A percentile compares a stretch with the other conserved stretches of the same genome.
Conservation (phyloP, 257 asterid species). For the Verbena officinalis region DNA sequence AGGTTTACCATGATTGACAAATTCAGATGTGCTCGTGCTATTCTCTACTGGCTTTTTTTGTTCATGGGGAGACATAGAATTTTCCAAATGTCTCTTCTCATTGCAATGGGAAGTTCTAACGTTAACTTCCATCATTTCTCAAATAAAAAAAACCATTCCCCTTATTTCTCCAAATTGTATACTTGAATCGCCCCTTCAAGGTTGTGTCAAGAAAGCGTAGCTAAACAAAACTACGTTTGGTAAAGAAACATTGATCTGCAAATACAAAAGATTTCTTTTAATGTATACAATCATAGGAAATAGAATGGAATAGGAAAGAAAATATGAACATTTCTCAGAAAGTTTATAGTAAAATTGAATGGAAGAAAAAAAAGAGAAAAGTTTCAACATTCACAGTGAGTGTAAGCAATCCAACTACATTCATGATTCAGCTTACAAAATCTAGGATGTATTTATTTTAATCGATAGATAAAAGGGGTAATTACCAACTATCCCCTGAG, state of each 20-base stretch:
- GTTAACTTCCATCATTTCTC: constrained; percentile 49
- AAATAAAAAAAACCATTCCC: constrained; percentile 50
- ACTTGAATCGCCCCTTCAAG: constrained; percentile 17
- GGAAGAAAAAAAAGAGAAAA: neutral
- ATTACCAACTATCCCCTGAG: too few species aligned
- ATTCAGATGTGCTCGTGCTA: constrained; percentile 38
- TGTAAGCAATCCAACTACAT: constrained; percentile 8
- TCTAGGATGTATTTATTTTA: neutral
- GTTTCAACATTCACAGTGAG: neutral
- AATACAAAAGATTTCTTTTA: neutral
- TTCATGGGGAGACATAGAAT: constrained; percentile 38
- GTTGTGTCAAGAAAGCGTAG: constrained; percentile 16
- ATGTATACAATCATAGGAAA: neutral
- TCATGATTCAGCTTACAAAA: neutral
- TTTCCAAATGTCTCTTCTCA: constrained; percentile 50
- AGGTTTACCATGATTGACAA: constrained; percentile 67
- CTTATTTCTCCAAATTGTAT: constrained; percentile 25
- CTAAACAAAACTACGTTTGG: constrained; percentile 1
- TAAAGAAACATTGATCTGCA: constrained; percentile 20
- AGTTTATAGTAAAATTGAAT: neutral
- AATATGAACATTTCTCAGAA: neutral
- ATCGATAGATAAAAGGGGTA: neutral
- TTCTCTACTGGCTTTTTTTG: constrained; percentile 52
- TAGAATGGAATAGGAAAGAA: neutral
- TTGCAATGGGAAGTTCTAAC: constrained; percentile 44